Conservation (phyloP, 2,329 filamentous ascomycete genomes). For the Chlorencoelia australis region DNA sequence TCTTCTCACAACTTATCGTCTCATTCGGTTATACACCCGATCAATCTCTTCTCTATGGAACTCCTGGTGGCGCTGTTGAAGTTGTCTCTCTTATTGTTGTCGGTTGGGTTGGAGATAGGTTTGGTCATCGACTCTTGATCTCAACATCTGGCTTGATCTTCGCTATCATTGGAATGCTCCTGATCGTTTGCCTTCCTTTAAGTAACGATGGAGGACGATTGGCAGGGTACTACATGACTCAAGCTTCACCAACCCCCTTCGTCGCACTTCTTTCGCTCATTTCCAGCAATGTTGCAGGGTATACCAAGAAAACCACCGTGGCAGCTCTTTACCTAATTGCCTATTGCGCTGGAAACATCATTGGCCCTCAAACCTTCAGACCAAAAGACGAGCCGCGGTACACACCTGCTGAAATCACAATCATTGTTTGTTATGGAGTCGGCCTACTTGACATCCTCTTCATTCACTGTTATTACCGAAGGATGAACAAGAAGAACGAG, state of each 20-base stretch:
- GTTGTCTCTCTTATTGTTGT: constrained; percentile 19
- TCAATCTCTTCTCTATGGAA: constrained; percentile 23
- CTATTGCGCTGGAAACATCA: constrained; percentile 45
- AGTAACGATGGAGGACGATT: constrained; percentile 30
- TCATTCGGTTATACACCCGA: constrained; percentile 30
- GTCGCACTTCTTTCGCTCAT: constrained; percentile 27
- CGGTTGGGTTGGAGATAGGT: constrained; percentile 23
- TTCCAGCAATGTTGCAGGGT: constrained; percentile 36
- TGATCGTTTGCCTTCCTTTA: constrained; percentile 30
- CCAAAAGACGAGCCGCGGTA: constrained; percentile 37
- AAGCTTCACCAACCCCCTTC: constrained; percentile 44
- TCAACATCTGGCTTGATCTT: constrained; percentile 28
- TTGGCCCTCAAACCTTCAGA: constrained; percentile 32
- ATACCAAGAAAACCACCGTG: constrained; percentile 40
- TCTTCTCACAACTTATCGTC: constrained; percentile 48
- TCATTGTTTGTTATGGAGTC: constrained; percentile 30
- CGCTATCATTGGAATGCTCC: constrained; percentile 25
- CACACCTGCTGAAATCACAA: constrained; percentile 31
- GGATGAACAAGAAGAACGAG: constrained; percentile 22
- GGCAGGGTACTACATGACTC: constrained; percentile 36
- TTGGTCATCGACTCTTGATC: constrained; percentile 22
- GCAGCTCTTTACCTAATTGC: constrained; percentile 36
- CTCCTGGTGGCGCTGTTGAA: constrained; percentile 23
- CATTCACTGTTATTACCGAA: constrained; percentile 20
- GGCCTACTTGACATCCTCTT: constrained; percentile 16